Conservation (phyloP, 1,284 basidiomycete species). For the Fomitopsis betulina region DNA sequence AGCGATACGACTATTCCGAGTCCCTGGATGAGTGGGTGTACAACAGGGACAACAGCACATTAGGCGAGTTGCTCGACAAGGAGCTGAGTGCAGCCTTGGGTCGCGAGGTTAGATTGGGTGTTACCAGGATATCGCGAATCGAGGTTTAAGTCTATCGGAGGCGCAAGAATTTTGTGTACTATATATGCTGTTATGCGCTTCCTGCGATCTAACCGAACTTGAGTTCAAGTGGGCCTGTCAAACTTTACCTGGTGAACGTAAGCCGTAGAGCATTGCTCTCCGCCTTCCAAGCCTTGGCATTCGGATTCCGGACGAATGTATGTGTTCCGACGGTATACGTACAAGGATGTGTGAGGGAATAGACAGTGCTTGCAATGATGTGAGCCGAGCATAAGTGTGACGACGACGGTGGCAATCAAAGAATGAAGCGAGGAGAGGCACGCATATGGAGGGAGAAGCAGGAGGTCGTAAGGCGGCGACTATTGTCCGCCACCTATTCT, state of each 20-base stretch:
- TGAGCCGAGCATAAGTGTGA: not conserved
- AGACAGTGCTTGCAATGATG: not conserved
- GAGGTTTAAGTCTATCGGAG: not conserved
- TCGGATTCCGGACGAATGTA: not conserved
- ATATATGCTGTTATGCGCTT: not conserved
- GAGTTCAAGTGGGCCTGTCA: no score
- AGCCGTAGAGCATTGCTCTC: no score
- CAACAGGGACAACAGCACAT: slow-evolving; percentile 56
- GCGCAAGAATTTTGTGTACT: not conserved
- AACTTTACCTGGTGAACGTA: no score
- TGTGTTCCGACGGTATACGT: not conserved
- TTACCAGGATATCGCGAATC: slow-evolving; percentile 14
- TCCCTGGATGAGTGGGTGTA: slow-evolving; percentile 72
- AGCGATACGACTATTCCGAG: slow-evolving; percentile 77
- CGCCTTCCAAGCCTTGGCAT: no score
- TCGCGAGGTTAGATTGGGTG: slow-evolving; percentile 22
- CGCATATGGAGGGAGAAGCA: not conserved
- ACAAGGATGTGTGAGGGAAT: not conserved
- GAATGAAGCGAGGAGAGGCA: not conserved
- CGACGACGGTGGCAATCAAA: not conserved
- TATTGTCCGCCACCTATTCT: slow-evolving; percentile 20
- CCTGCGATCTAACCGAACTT: no score
- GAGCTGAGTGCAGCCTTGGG: slow-evolving; percentile 47
- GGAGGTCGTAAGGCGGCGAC: not conserved
- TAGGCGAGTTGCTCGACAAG: slow-evolving; percentile 65